Conservation (phyloP, 2,329 filamentous ascomycete genomes). For the Colletotrichum kahawae region DNA sequence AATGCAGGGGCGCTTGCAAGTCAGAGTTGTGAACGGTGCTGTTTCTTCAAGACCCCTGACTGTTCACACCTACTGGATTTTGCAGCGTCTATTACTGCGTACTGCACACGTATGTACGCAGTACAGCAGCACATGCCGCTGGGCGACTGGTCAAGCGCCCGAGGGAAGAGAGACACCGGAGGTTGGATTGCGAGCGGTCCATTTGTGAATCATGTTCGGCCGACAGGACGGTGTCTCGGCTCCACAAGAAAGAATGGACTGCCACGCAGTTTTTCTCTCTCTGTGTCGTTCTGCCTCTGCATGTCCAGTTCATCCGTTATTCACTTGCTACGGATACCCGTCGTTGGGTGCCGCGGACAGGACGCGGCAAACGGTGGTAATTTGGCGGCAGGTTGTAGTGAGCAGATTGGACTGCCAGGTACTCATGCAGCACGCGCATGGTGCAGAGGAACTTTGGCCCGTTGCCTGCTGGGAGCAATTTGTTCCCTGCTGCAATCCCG, state of each 20-base stretch:
- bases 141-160: background rate
- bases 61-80: background rate
- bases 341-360: background rate
- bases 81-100: background rate
- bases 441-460: background rate
- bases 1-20: constrained; percentile 9
- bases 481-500: constrained; percentile 14
- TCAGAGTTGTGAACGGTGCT: background rate
- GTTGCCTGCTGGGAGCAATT: background rate
- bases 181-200: background rate
- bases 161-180: background rate
- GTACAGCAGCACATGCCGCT: background rate
- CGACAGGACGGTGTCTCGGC: background rate
- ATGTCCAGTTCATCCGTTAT: background rate
- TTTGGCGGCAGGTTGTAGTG: background rate
- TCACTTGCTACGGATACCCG: background rate
- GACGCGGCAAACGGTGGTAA: no score
- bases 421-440: background rate
- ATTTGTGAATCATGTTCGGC: background rate
- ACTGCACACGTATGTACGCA: background rate
- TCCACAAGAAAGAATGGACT: constrained; percentile 15
- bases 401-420: background rate
- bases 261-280: background rate
- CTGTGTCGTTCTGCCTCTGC: no score
- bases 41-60: background rate